Conservation (phyloP, 345 rosid genomes). For the Lenwebbia sp. region DNA sequence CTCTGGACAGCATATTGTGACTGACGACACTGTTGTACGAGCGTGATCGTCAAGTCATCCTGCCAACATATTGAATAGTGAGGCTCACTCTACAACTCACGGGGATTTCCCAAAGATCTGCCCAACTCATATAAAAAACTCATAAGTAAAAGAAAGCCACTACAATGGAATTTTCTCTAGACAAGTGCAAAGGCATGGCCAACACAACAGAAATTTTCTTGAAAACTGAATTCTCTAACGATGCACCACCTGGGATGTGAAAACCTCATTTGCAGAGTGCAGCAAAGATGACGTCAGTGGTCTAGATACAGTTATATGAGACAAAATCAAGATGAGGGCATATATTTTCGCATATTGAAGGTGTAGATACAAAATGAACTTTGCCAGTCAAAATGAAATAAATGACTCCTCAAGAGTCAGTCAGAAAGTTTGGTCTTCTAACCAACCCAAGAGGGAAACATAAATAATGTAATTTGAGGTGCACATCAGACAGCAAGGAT, state of each 20-base stretch:
- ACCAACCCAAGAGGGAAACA: background rate
- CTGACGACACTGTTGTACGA: constrained; percentile 66
- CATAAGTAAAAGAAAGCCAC: background rate
- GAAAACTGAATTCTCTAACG: background rate
- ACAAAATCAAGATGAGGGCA: background rate
- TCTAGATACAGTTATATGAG: background rate
- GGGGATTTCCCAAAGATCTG: background rate
- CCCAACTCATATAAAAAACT: background rate
- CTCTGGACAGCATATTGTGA: constrained; percentile 55
- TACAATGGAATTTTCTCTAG: background rate
- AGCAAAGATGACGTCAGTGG: background rate
- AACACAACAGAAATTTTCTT: background rate
- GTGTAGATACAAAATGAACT: background rate
- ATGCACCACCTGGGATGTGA: background rate
- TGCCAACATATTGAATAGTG: constrained; percentile 15
- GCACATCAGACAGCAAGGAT: background rate
- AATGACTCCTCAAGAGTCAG: background rate
- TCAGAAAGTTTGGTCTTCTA: background rate
- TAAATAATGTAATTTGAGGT: background rate
- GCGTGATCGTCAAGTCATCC: constrained; percentile 74
- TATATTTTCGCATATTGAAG: background rate
- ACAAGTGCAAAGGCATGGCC: background rate
- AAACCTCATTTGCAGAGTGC: background rate
- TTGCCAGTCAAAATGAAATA: background rate
- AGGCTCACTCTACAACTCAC: background rate